These are phyloP conservation scores for Waitea zeae DNA, from an alignment of 1,284 basidiomycete species.

Conservation along the genomic window DNA sequence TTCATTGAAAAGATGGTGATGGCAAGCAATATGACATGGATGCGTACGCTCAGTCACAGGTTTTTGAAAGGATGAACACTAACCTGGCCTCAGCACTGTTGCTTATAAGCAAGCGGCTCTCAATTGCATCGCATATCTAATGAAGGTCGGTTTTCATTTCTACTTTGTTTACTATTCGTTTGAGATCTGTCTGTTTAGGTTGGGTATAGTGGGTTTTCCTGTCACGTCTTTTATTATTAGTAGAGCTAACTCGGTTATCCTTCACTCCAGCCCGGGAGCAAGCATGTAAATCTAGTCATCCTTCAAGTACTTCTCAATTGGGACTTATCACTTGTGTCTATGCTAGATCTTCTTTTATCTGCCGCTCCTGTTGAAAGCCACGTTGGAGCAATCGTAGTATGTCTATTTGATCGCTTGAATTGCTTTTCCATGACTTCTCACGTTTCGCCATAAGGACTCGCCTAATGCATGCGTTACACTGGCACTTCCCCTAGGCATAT, in stretches of 20 bases:
- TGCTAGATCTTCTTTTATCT: constrained; percentile 51
- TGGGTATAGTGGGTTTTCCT: constrained; percentile 52
- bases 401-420: too few species aligned
- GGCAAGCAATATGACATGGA: constrained; percentile 69
- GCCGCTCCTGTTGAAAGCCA: constrained; percentile 67
- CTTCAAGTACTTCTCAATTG: too few species aligned
- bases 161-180: too few species aligned
- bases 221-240: too few species aligned
- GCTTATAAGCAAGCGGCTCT: constrained; percentile 69
- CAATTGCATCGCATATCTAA: constrained; percentile 59
- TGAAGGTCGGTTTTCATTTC: too few species aligned
- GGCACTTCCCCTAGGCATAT: constrained; percentile 53
- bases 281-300: constrained; percentile 29
- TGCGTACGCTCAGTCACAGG: too few species aligned
- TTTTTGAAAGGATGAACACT: too few species aligned
- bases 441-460: too few species aligned
- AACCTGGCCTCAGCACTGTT: too few species aligned
- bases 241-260: too few species aligned
- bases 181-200: too few species aligned
- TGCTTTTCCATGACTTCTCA: too few species aligned
- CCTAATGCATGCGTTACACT: constrained; percentile 67
- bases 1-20: constrained; percentile 51
- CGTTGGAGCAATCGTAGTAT: constrained; percentile 55
- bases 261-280: constrained; percentile 42
- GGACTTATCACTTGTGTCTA: constrained; percentile 1